A percentile compares a stretch with the other conserved stretches of the same genome.
Conservation (phyloP, 1,139 yeast species). For the Yamadazyma dendronema region DNA sequence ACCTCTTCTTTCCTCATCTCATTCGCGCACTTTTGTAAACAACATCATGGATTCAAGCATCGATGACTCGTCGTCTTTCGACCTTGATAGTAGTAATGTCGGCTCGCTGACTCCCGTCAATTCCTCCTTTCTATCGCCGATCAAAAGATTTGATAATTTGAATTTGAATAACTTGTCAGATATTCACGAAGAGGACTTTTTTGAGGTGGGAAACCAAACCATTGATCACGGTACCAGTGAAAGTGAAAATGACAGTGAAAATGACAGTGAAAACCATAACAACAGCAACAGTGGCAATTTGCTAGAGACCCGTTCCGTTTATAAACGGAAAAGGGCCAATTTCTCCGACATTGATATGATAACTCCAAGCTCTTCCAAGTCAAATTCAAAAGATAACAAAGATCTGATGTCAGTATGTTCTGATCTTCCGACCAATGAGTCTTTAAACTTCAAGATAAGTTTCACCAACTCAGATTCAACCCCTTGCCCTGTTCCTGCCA, state of each 20-base stretch:
- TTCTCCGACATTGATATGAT: conserved; percentile 22
- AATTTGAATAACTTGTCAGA: conserved; percentile 22
- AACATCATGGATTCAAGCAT: conserved; percentile 10
- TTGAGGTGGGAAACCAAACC: conserved; percentile 19
- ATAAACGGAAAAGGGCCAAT: conserved; percentile 14
- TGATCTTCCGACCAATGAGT: conserved; percentile 5
- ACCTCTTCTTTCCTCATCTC: not conserved
- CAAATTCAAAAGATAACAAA: not conserved
- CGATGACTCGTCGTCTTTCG: conserved; percentile 15
- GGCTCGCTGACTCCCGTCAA: conserved; percentile 18
- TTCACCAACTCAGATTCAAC: conserved; percentile 32
- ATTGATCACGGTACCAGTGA: conserved; percentile 10
- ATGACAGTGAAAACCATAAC: not conserved
- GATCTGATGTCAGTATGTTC: conserved; percentile 16
- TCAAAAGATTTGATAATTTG: conserved; percentile 29
- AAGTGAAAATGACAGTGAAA: conserved; percentile 3
- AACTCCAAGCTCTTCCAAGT: conserved; percentile 13
- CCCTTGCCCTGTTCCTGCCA: conserved; percentile 35
- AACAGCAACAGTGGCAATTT: not conserved
- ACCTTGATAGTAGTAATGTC: conserved; percentile 12
- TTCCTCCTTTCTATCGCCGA: conserved; percentile 38
- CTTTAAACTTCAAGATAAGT: conserved; percentile 22
- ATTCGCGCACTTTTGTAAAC: conserved; percentile 7
- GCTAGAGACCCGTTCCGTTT: conserved; percentile 6
- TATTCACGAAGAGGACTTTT: conserved; percentile 11